phyloP scores from a whole-genome alignment of 768 basidiomycete genomes.

The Ephemerocybe angulata region DNA sequence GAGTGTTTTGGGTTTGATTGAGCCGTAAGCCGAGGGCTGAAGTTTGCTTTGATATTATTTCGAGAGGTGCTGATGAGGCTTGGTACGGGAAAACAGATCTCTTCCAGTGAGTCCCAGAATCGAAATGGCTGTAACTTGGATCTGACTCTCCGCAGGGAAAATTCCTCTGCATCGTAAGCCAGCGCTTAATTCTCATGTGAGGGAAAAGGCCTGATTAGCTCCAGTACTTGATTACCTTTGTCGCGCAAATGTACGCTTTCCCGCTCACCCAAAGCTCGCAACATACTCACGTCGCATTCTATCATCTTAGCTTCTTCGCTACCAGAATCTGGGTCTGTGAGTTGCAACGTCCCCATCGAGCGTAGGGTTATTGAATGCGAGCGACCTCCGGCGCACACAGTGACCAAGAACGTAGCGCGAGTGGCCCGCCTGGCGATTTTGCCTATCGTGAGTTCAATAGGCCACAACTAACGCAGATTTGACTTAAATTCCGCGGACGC shows the following conservation, averaged over 20 bases:
- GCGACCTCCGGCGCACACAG: not conserved
- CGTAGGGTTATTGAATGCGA: not conserved
- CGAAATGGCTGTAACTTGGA: no score
- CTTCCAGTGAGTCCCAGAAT: not conserved
- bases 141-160: no score
- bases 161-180: conserved; percentile 3
- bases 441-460: no score
- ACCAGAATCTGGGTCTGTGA: conserved; percentile 6
- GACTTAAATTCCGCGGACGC: no score
- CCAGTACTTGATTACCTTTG: conserved; percentile 6
- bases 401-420: not conserved
- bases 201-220: not conserved
- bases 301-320: conserved; percentile 2
- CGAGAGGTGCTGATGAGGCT: no score
- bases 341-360: not conserved
- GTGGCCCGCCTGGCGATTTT: not conserved
- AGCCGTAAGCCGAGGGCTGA: not conserved
- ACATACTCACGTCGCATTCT: not conserved
- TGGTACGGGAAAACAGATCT: not conserved
- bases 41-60: no score
- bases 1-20: not conserved
- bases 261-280: not conserved
- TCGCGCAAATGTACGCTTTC: conserved; percentile 5
- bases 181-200: not conserved
- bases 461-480: no score